phyloP scores from a whole-genome alignment of 2,329 filamentous ascomycete genomes.

The Metarhizium robertsii region DNA sequence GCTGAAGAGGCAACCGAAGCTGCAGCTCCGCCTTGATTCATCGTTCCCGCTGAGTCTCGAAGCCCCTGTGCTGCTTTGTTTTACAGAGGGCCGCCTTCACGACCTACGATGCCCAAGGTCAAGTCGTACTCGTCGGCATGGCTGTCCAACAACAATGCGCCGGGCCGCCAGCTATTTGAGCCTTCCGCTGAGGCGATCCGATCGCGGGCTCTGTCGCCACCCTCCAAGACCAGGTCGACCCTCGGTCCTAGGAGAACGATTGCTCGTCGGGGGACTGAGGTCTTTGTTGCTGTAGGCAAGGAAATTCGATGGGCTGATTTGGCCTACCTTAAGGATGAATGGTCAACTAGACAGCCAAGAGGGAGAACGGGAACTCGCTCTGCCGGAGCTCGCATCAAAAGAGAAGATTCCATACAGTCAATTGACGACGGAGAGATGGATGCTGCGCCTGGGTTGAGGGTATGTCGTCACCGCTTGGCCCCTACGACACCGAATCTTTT shows the following conservation, averaged over 20 bases:
- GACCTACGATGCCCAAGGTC: slow-evolving; percentile 66
- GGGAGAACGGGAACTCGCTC: slow-evolving; percentile 21
- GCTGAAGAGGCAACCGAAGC: background rate
- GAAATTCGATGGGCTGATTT: slow-evolving; percentile 91
- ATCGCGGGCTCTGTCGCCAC: slow-evolving; percentile 28
- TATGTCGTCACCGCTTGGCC: slow-evolving; percentile 13
- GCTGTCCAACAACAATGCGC: slow-evolving; percentile 63
- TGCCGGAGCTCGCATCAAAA: slow-evolving; percentile 32
- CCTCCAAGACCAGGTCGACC: slow-evolving; percentile 32
- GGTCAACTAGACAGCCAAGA: slow-evolving; percentile 20
- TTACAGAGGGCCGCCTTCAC: background rate
- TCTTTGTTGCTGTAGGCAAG: slow-evolving; percentile 81
- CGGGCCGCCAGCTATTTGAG: slow-evolving; percentile 71
- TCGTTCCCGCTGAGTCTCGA: background rate
- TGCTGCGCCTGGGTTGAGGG: slow-evolving; percentile 21
- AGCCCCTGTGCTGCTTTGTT: background rate
- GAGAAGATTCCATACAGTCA: slow-evolving; percentile 33
- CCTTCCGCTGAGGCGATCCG: slow-evolving; percentile 29
- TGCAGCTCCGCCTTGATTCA: background rate
- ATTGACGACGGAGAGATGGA: slow-evolving; percentile 23
- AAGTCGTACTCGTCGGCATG: slow-evolving; percentile 79
- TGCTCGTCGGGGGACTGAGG: slow-evolving; percentile 71
- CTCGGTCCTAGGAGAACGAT: slow-evolving; percentile 56
- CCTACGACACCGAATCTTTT: background rate
- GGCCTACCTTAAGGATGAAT: slow-evolving; percentile 61